These are phyloP conservation scores for Trypanosomatidae sp. DNA, from an alignment of 208 protist genomes.

Conservation along the genomic window DNA sequence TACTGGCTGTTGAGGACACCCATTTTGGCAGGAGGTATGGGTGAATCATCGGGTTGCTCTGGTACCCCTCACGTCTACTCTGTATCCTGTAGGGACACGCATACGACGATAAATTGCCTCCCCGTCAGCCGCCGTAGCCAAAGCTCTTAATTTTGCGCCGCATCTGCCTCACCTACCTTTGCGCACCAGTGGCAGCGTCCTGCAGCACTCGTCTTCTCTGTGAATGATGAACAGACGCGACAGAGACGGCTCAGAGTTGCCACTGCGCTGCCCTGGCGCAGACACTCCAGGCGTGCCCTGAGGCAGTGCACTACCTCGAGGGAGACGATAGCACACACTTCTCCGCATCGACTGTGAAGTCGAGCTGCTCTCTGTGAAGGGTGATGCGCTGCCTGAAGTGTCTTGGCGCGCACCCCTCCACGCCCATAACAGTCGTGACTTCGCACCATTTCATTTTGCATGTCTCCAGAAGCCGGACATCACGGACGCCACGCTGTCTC, in stretches of 20 bases:
- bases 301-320: slow-evolving; percentile 11
- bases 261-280: background rate
- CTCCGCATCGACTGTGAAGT: slow-evolving; percentile 29
- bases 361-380: slow-evolving; percentile 5
- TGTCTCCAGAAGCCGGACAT: slow-evolving; percentile 30
- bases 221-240: slow-evolving; percentile 2
- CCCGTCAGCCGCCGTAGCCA: background rate
- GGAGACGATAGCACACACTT: slow-evolving; percentile 26
- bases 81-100: background rate
- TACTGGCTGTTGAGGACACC: slow-evolving; percentile 1
- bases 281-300: background rate
- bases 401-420: slow-evolving; percentile 4
- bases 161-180: background rate
- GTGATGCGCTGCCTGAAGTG: slow-evolving; percentile 22
- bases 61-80: background rate
- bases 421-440: slow-evolving; percentile 21
- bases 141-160: background rate
- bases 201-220: background rate
- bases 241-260: background rate
- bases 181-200: background rate
- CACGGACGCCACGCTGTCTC: slow-evolving; percentile 6
- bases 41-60: background rate
- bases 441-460: slow-evolving; percentile 33
- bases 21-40: slow-evolving; percentile 1
- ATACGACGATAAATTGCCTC: background rate